phyloP scores from a whole-genome alignment of 208 protist genomes.

The Endotrypanum monterogeii region DNA sequence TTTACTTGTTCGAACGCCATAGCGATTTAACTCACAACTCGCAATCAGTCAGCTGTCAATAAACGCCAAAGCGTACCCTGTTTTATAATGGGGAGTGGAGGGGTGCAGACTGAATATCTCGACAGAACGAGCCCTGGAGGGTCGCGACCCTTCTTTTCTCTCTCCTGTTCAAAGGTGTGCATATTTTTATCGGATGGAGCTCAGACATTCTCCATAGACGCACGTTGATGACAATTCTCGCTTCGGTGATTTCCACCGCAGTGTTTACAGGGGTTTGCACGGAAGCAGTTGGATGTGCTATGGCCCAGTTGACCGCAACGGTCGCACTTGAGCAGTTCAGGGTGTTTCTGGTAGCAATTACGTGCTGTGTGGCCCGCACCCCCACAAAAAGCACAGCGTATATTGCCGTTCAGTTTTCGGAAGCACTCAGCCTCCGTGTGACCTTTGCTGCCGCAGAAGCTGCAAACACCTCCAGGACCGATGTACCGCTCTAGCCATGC shows the following conservation, averaged over 20 bases:
- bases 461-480: slow-evolving; percentile 75
- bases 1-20: too few relatives aligned
- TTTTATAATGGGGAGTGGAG: too few relatives aligned
- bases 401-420: slow-evolving; percentile 51
- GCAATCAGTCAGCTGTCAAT: too few relatives aligned
- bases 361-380: slow-evolving; percentile 72
- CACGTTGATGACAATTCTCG: slow-evolving; percentile 75
- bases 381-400: slow-evolving; percentile 64
- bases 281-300: slow-evolving; percentile 71
- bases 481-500: slow-evolving; percentile 79
- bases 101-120: too few relatives aligned
- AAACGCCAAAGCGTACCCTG: background rate
- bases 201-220: background rate
- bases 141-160: background rate
- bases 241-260: slow-evolving; percentile 87
- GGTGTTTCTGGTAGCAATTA: slow-evolving; percentile 81
- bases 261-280: slow-evolving; percentile 84
- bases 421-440: slow-evolving; percentile 91
- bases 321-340: slow-evolving; percentile 85
- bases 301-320: slow-evolving; percentile 86
- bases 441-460: slow-evolving; percentile 74
- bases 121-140: background rate
- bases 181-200: background rate
- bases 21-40: too few relatives aligned
- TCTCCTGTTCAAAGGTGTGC: background rate